phyloP scores from a whole-genome alignment of 352 stramenopile species.

The Thraustochytrium sp. region DNA sequence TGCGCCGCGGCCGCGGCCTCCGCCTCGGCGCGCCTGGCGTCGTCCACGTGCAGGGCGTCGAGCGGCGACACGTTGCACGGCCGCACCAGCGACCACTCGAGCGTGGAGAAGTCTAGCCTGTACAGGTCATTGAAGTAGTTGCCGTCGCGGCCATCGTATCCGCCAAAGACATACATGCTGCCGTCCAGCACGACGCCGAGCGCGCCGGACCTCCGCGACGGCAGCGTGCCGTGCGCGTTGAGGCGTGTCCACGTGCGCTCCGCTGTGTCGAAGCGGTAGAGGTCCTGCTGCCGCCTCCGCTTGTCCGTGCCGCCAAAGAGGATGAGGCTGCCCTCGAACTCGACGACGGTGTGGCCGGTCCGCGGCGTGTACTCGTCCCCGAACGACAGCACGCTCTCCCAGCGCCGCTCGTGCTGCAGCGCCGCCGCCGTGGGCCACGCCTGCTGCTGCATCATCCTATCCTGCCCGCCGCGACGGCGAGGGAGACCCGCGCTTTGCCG shows the following conservation, averaged over 20 bases:
- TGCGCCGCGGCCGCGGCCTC: not conserved
- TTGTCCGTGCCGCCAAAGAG: slow-evolving; percentile 76
- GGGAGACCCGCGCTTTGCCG: too few relatives aligned
- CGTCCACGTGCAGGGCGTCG: not conserved
- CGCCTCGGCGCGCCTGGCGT: not conserved
- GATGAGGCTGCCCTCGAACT: slow-evolving; percentile 60
- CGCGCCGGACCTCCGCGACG: slow-evolving; percentile 65
- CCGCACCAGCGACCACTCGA: not conserved
- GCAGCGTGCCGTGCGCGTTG: slow-evolving; percentile 60
- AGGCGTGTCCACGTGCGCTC: slow-evolving; percentile 67
- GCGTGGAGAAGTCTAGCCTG: slow-evolving; percentile 71
- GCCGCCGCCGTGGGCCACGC: not conserved
- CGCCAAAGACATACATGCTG: slow-evolving; percentile 78
- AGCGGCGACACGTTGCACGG: not conserved
- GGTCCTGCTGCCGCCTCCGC: slow-evolving; percentile 67
- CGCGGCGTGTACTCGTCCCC: slow-evolving; percentile 71
- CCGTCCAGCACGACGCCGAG: slow-evolving; percentile 69
- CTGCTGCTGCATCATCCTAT: too few relatives aligned
- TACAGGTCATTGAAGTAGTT: slow-evolving; percentile 81
- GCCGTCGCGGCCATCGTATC: slow-evolving; percentile 75
- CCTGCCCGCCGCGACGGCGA: too few relatives aligned
- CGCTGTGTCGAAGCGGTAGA: slow-evolving; percentile 71
- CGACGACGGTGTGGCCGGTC: slow-evolving; percentile 72
- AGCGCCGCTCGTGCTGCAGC: slow-evolving; percentile 57
- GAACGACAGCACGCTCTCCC: slow-evolving; percentile 65